Base-by-base conservation (phyloP, 805 yeast species). In the Pichia cabralensis region DNA sequence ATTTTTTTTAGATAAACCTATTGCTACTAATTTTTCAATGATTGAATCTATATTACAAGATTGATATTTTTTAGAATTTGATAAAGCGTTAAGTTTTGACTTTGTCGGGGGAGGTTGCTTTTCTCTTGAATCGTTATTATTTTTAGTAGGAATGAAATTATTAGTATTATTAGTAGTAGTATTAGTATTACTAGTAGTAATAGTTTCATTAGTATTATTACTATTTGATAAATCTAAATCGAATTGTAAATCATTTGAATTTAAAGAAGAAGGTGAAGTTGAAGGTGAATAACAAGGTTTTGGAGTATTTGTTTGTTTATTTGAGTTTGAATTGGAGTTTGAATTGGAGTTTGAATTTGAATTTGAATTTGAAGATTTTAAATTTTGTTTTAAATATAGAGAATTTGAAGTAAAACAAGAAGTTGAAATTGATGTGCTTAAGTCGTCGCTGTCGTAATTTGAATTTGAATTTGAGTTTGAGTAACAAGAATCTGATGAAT, bases 21-120 rank as follows among this genome's bases (percentile, higher is more conserved):
- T 55, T 20, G 65, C 67, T 24, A 80, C 58, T 37, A 81, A 58
- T 39, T 68, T 71, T 30, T 74, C 77, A 43, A 81, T 79, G 20
- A 78, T 67, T 6, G 69, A 59, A 53, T 81, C 88, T 18, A 81
- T 49, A 49, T 79, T 73, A 26, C 74, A 45, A 26, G 20, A 20
- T 10, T 6, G n/a, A 16, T 20, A 6, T n/a, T 26, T 22, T 5
- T 30, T 36, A 2, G 40, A 26, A 1, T 34, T 11, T 18, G 34
- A 16, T 2, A 20, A 21, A 17, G 43, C 25, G 9, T 28, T 30
- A 15, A 13, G 21, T 19, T 31, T 28, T 33, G 20, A 21, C 15
- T n/a, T 6, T 15, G 27, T 16, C 26, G 31, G 28, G 25, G 34
- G 33, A 15, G 30, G 23, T 5, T 29, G 43, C 6, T 41, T 26